Conservation (phyloP, 2,329 filamentous ascomycete species). For the Penicillium hesseltinei region DNA sequence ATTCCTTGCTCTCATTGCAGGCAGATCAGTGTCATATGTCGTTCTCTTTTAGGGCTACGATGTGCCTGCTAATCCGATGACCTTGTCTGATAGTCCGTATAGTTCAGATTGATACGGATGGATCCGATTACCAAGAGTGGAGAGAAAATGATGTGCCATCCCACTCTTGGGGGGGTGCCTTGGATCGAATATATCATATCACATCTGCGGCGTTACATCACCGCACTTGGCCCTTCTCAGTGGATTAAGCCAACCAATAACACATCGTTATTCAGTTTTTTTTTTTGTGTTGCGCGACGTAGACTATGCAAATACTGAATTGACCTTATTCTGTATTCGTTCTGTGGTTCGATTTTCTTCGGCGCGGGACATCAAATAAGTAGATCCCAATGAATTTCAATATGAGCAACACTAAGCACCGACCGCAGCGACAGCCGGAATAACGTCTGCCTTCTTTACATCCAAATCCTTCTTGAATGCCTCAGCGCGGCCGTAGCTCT, state of each 20-base stretch:
- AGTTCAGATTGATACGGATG: background rate
- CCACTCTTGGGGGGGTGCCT: background rate
- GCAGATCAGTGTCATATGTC: constrained; percentile 6
- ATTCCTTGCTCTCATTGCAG: background rate
- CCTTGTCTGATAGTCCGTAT: background rate
- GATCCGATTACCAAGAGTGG: background rate
- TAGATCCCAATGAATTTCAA: background rate
- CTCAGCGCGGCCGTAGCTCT: constrained; percentile 46
- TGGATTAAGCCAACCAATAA: background rate
- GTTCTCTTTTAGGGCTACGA: background rate
- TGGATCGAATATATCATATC: background rate
- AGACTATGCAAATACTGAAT: background rate
- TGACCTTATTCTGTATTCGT: too few species aligned
- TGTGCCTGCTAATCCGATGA: background rate
- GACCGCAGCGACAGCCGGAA: constrained; percentile 13
- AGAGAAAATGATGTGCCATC: background rate
- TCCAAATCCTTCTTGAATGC: constrained; percentile 40
- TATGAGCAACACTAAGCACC: constrained; percentile 11
- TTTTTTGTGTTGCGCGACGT: background rate
- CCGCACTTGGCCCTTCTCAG: too few species aligned
- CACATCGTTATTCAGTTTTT: background rate
- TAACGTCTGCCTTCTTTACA: constrained; percentile 13
- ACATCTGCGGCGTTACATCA: background rate
- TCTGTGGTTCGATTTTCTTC: background rate
- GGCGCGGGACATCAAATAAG: background rate